phyloP scores from a whole-genome alignment of 1,284 basidiomycete genomes.

The Cystobasidiaceae sp. region DNA sequence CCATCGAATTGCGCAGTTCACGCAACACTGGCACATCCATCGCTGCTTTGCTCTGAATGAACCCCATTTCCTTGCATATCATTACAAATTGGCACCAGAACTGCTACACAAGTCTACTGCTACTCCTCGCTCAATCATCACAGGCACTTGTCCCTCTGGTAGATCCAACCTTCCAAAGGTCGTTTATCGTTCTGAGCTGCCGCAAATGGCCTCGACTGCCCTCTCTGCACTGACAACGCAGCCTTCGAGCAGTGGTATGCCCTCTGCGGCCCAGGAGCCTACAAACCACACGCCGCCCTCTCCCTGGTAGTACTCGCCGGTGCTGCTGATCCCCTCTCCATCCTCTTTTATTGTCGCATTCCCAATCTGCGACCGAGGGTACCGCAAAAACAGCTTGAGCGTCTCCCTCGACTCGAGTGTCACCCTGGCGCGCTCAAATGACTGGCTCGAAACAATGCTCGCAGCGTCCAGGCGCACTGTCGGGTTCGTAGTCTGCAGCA shows the following conservation, averaged over 20 bases:
- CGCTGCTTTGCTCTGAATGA: no score
- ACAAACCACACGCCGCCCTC: slow-evolving; percentile 43
- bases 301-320: slow-evolving; percentile 27
- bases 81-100: no score
- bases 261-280: slow-evolving; percentile 48
- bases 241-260: slow-evolving; percentile 50
- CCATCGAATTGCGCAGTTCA: no score
- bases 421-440: slow-evolving; percentile 23
- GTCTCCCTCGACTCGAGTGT: slow-evolving; percentile 8
- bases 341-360: background rate
- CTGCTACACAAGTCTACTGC: no score
- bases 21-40: no score
- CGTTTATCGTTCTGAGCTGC: background rate
- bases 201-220: slow-evolving; percentile 36
- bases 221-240: slow-evolving; percentile 47
- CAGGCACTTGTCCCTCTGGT: no score
- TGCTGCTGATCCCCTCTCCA: background rate
- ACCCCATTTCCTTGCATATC: no score
- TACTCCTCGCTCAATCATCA: no score
- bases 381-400: slow-evolving; percentile 6
- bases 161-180: no score
- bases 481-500: slow-evolving; percentile 28
- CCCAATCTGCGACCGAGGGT: background rate
- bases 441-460: slow-evolving; percentile 7
- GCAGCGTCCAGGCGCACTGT: slow-evolving; percentile 2